phyloP scores from a whole-genome alignment of 2,329 filamentous ascomycete species.

The Chrysoporthe puriensis region DNA sequence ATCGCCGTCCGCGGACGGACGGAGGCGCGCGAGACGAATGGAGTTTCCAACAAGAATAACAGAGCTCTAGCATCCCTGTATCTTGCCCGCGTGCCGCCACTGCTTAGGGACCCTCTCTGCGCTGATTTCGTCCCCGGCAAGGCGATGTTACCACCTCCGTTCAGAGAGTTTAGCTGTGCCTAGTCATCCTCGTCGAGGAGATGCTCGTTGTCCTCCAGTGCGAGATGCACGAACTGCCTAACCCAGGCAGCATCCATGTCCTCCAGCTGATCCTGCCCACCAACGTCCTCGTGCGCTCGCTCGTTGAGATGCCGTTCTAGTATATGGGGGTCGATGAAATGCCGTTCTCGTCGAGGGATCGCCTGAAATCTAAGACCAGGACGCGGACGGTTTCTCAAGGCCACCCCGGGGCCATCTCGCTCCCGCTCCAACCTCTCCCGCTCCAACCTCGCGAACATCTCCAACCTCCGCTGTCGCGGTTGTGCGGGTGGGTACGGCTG shows the following conservation, averaged over 20 bases:
- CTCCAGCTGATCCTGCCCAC: constrained; percentile 42
- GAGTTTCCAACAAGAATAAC: background rate
- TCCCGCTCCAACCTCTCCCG: background rate
- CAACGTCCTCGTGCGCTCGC: constrained; percentile 16
- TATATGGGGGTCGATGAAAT: constrained; percentile 11
- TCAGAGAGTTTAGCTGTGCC: background rate
- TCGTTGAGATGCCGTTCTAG: constrained; percentile 18
- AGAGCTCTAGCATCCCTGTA: background rate
- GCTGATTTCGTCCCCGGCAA: background rate
- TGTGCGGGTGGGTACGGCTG: constrained; percentile 9
- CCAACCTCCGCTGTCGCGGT: too few relatives aligned
- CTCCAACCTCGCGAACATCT: too few relatives aligned
- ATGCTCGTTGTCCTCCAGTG: constrained; percentile 57
- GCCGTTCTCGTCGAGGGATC: constrained; percentile 17
- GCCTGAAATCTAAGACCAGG: constrained; percentile 7
- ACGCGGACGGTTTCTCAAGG: constrained; percentile 15
- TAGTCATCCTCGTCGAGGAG: constrained; percentile 47
- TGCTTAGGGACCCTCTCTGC: background rate
- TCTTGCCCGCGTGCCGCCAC: background rate
- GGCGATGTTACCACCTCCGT: background rate
- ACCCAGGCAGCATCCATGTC: constrained; percentile 57
- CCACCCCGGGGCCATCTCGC: constrained; percentile 36
- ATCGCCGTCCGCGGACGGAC: constrained; percentile 1
- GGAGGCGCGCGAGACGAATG: background rate
- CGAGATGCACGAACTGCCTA: constrained; percentile 57